A percentile compares a stretch with the other conserved stretches of the same genome.
phyloP scores from a whole-genome alignment of 805 yeast species.

The Scheffersomyces spartinae region DNA sequence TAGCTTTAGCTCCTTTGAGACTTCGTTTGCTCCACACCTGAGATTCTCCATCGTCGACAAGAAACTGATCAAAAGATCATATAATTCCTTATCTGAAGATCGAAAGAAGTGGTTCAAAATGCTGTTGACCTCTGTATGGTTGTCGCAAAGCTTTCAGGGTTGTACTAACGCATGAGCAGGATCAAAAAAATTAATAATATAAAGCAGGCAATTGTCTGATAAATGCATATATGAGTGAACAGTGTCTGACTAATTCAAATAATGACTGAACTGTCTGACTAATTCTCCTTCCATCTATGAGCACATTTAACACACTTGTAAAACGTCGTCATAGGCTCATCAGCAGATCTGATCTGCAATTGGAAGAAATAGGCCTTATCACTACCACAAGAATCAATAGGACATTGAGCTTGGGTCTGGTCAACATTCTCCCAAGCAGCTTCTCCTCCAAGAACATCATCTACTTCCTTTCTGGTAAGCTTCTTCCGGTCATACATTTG shows the following conservation, averaged over 20 bases:
- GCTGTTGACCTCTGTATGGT: no score
- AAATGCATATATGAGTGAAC: no score
- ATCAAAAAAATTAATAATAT: neutral
- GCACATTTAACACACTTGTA: slow-evolving; percentile 91
- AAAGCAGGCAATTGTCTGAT: no score
- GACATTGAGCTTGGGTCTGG: slow-evolving; percentile 90
- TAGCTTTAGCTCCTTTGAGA: no score
- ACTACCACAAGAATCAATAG: slow-evolving; percentile 73
- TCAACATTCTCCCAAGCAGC: slow-evolving; percentile 99
- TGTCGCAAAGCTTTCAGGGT: slow-evolving; percentile 1
- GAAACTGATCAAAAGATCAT: no score
- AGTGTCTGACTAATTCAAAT: no score
- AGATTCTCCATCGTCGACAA: no score
- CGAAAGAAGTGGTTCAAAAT: no score
- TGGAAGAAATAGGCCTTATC: slow-evolving; percentile 95
- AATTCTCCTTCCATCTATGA: slow-evolving; percentile 95
- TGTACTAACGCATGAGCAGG: slow-evolving; percentile 5
- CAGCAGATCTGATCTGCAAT: slow-evolving; percentile 93
- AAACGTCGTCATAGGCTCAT: slow-evolving; percentile 98
- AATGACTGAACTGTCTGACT: no score
- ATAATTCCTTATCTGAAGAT: no score
- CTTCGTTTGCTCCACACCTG: no score
- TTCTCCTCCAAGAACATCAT: slow-evolving; percentile 92
- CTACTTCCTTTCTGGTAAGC: slow-evolving; percentile 80
- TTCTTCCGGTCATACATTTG: slow-evolving; percentile 79